These are phyloP conservation scores for Fraxinus xanthoxyloides DNA, from an alignment of 305 asterid genomes.

Conservation along the genomic window DNA sequence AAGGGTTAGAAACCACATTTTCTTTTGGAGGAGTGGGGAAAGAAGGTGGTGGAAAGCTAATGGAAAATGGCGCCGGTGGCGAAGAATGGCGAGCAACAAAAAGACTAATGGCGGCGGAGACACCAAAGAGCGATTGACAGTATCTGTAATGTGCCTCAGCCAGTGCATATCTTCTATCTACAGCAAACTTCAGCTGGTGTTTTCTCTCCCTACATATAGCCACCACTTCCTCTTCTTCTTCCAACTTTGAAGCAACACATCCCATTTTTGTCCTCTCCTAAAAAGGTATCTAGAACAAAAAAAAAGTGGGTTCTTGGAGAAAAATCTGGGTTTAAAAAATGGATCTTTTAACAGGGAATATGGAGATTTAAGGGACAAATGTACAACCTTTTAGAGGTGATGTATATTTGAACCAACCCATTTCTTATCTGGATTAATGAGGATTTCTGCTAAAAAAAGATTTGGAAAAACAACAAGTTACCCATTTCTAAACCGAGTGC, in stretches of 20 bases:
- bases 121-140: conserved; percentile 72
- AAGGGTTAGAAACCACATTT: conserved; percentile 68
- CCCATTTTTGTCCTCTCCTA: conserved; percentile 53
- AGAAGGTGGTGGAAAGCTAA: conserved; percentile 54
- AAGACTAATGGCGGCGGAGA: conserved; percentile 71
- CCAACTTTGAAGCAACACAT: conserved; percentile 78
- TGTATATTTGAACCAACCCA: conserved; percentile 18
- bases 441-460: conserved; percentile 22
- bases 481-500: conserved; percentile 26
- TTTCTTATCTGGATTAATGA: conserved; percentile 23
- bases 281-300: background rate
- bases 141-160: conserved; percentile 85
- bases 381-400: conserved; percentile 25
- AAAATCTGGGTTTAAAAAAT: conserved; percentile 35
- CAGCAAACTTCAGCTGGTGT: conserved; percentile 64
- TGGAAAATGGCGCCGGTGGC: conserved; percentile 59
- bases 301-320: conserved; percentile 30
- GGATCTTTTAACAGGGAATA: conserved; percentile 22
- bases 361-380: conserved; percentile 23
- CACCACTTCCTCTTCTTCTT: conserved; percentile 75
- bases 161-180: conserved; percentile 70
- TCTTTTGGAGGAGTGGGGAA: conserved; percentile 38
- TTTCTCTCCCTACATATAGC: conserved; percentile 83
- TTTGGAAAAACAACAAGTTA: conserved; percentile 32
- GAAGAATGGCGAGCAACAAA: conserved; percentile 73